Conservation (phyloP, 176 grass and related monocot species). For the Luzula sylvatica region DNA sequence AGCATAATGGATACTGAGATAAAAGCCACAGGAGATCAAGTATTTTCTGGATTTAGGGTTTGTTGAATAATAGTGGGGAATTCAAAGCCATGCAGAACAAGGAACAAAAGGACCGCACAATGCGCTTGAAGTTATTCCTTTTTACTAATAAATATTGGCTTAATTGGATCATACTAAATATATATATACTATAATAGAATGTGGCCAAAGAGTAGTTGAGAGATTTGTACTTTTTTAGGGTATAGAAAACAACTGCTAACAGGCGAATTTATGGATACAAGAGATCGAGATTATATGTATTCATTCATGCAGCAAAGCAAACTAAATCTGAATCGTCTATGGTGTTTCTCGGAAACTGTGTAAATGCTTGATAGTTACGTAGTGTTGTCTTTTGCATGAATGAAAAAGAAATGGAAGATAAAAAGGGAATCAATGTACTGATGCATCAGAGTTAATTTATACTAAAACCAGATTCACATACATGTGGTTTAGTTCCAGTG, state of each 20-base stretch:
- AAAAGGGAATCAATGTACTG: too few relatives aligned
- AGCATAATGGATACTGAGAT: background rate
- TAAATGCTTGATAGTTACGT: background rate
- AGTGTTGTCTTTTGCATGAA: constrained; percentile 3
- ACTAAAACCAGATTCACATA: constrained; percentile 13
- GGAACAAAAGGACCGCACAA: constrained; percentile 20
- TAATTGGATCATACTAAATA: constrained; percentile 3
- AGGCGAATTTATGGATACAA: constrained; percentile 12
- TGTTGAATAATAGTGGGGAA: background rate
- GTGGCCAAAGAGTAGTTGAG: constrained; percentile 25
- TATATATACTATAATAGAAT: constrained; percentile 18
- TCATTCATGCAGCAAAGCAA: background rate
- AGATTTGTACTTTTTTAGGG: constrained; percentile 12
- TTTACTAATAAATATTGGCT: background rate
- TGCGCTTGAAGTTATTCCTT: constrained; percentile 24
- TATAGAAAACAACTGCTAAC: constrained; percentile 24
- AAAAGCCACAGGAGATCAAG: background rate
- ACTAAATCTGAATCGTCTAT: constrained; percentile 1
- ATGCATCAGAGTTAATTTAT: background rate
- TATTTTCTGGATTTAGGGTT: background rate
- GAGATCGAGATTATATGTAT: constrained; percentile 10
- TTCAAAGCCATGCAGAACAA: constrained; percentile 20
- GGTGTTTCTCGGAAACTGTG: constrained; percentile 2
- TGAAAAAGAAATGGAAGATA: background rate
- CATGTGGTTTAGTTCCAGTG: constrained; percentile 4